phyloP scores from a whole-genome alignment of 1,284 basidiomycete genomes.

The Bondarzewia mesenterica region DNA sequence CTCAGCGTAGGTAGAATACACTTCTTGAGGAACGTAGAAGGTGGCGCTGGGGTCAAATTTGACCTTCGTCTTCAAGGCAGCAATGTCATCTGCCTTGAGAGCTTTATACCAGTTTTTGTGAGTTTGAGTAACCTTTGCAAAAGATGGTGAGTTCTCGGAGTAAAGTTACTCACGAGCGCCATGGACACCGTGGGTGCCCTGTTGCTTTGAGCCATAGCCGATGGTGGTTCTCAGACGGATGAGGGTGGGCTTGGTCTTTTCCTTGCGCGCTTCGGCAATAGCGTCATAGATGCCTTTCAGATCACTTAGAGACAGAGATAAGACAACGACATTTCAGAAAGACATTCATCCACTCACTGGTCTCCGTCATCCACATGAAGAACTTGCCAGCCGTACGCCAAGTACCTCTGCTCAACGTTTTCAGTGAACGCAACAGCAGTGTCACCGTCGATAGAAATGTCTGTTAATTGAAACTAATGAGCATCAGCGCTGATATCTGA shows the following conservation, averaged over 20 bases:
- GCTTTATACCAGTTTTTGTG: slow-evolving; percentile 37
- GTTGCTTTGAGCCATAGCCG: slow-evolving; percentile 87
- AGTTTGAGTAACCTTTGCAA: not conserved
- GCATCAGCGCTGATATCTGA: slow-evolving; percentile 1
- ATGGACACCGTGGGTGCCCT: slow-evolving; percentile 91
- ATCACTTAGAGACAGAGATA: slow-evolving; percentile 41
- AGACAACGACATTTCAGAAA: not conserved
- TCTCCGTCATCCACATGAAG: too few relatives aligned
- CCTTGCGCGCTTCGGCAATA: slow-evolving; percentile 70
- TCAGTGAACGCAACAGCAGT: slow-evolving; percentile 92
- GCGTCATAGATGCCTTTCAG: slow-evolving; percentile 74
- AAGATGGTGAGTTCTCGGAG: not conserved
- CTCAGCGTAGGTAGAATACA: slow-evolving; percentile 63
- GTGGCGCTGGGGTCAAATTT: slow-evolving; percentile 75
- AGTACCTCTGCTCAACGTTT: slow-evolving; percentile 83
- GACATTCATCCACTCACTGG: not conserved
- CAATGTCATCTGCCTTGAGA: slow-evolving; percentile 89
- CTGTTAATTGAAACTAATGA: slow-evolving; percentile 28
- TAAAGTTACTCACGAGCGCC: slow-evolving; percentile 63
- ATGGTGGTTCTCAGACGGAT: slow-evolving; percentile 88
- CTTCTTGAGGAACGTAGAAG: slow-evolving; percentile 76
- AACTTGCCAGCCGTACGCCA: slow-evolving; percentile 92
- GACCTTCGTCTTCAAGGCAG: slow-evolving; percentile 77
- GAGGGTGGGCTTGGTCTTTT: slow-evolving; percentile 80
- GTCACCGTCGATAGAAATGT: slow-evolving; percentile 94